phyloP scores from a whole-genome alignment of 2,329 filamentous ascomycete genomes.

The Curvularia spicifera region DNA sequence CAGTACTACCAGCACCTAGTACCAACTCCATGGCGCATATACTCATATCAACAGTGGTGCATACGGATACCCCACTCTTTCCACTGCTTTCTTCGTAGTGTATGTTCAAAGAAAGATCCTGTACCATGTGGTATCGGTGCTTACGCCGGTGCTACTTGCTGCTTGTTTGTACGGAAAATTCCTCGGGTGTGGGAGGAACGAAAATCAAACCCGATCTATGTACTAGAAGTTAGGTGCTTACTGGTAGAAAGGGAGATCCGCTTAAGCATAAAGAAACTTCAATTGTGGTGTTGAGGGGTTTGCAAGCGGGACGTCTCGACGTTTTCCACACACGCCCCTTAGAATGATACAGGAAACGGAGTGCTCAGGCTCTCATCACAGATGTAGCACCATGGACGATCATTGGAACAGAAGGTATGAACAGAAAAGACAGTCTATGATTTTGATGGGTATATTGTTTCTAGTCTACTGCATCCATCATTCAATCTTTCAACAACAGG shows the following conservation, averaged over 20 bases:
- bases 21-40: too few species aligned
- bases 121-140: not conserved
- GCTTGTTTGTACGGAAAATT: not conserved
- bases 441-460: not conserved
- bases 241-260: not conserved
- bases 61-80: not conserved
- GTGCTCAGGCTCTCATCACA: not conserved
- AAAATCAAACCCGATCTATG: not conserved
- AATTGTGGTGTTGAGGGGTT: not conserved
- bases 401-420: not conserved
- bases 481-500: not conserved
- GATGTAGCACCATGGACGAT: not conserved
- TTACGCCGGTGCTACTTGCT: not conserved
- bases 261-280: not conserved
- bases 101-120: not conserved
- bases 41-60: too few species aligned
- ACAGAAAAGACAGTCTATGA: not conserved
- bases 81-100: not conserved
- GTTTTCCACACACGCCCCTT: not conserved
- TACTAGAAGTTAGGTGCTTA: not conserved
- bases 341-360: not conserved
- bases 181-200: not conserved
- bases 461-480: not conserved
- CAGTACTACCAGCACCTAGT: too few species aligned
- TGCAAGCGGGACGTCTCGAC: not conserved